phyloP scores from a whole-genome alignment of 768 basidiomycete species.

The Rhodotorula taiwanensis region DNA sequence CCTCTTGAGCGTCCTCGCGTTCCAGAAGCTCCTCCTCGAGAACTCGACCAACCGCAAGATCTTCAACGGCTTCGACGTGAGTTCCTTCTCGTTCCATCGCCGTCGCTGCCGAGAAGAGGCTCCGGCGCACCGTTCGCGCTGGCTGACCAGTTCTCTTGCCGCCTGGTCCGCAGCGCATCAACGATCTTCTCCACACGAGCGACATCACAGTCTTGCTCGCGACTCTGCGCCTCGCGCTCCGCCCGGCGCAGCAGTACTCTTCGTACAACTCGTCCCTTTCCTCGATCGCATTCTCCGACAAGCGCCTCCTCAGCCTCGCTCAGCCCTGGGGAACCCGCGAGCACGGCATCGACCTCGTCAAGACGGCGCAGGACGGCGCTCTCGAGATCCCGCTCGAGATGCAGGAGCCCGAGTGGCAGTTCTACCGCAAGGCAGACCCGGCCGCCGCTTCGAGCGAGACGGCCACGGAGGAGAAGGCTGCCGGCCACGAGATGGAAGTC shows the following conservation, averaged over 20 bases:
- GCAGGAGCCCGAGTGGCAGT: conserved; percentile 41
- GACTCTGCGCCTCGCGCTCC: conserved; percentile 74
- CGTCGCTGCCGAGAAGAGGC: too few relatives aligned
- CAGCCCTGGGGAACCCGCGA: conserved; percentile 76
- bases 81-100: conserved; percentile 43
- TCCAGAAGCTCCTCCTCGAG: conserved; percentile 83
- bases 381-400: conserved; percentile 39
- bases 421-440: conserved; percentile 38
- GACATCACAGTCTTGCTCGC: conserved; percentile 82
- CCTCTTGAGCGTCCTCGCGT: conserved; percentile 73
- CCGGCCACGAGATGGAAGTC: conserved; percentile 34
- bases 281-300: conserved; percentile 57
- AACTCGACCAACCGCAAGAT: conserved; percentile 97
- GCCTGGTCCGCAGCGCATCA: conserved; percentile 81
- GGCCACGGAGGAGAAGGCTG: conserved; percentile 13
- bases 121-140: neutral
- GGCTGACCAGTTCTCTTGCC: too few relatives aligned
- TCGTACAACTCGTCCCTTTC: conserved; percentile 76
- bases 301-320: conserved; percentile 71
- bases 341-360: conserved; percentile 65
- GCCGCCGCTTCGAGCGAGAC: neutral
- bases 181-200: conserved; percentile 74
- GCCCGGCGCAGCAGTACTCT: conserved; percentile 92
- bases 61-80: conserved; percentile 90
- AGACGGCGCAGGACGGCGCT: conserved; percentile 53